These are phyloP conservation scores for Paraconiothyrium sp. DNA, from an alignment of 2,329 filamentous ascomycete species.

Conservation along the genomic window DNA sequence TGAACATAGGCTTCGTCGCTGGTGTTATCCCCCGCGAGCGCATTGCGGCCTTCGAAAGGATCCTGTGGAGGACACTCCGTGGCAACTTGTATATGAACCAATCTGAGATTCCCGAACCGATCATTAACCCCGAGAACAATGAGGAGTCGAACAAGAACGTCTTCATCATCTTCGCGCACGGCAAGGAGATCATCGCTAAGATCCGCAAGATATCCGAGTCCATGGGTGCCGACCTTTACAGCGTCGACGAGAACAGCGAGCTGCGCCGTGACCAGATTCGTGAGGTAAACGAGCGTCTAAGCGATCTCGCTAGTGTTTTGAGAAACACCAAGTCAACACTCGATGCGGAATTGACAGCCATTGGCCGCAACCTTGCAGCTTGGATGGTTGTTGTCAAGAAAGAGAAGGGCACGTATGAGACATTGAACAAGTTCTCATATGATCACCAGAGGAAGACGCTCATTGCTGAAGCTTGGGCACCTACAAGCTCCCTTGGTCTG, in stretches of 20 bases:
- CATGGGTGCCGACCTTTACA: slow-evolving; percentile 93
- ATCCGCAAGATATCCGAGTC: slow-evolving; percentile 99
- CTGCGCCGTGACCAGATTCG: slow-evolving; percentile 94
- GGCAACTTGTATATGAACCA: slow-evolving; percentile 99
- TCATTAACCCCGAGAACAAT: slow-evolving; percentile 91
- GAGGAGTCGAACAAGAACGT: slow-evolving; percentile 96
- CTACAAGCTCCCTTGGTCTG: slow-evolving; percentile 85
- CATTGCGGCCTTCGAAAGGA: slow-evolving; percentile 94
- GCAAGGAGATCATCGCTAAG: slow-evolving; percentile 97
- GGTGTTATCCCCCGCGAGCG: slow-evolving; percentile 94
- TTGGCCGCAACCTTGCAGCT: slow-evolving; percentile 88
- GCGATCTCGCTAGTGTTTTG: slow-evolving; percentile 90
- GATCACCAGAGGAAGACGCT: slow-evolving; percentile 94
- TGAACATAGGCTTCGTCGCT: slow-evolving; percentile 99
- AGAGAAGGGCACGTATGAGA: slow-evolving; percentile 97
- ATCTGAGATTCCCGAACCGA: slow-evolving; percentile 93
- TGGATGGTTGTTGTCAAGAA: slow-evolving; percentile 99
- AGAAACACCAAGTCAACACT: slow-evolving; percentile 95
- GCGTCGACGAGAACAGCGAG: slow-evolving; percentile 96
- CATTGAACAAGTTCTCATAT: slow-evolving; percentile 95
- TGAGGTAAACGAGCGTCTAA: slow-evolving; percentile 92
- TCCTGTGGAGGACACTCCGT: slow-evolving; percentile 94
- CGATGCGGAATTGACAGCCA: slow-evolving; percentile 91
- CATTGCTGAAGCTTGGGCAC: slow-evolving; percentile 97
- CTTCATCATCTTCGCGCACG: slow-evolving; percentile 98